These are phyloP conservation scores for Choanephora cucurbitarum DNA, from an alignment of 371 early-diverging fungal genomes.

Conservation along the genomic window DNA sequence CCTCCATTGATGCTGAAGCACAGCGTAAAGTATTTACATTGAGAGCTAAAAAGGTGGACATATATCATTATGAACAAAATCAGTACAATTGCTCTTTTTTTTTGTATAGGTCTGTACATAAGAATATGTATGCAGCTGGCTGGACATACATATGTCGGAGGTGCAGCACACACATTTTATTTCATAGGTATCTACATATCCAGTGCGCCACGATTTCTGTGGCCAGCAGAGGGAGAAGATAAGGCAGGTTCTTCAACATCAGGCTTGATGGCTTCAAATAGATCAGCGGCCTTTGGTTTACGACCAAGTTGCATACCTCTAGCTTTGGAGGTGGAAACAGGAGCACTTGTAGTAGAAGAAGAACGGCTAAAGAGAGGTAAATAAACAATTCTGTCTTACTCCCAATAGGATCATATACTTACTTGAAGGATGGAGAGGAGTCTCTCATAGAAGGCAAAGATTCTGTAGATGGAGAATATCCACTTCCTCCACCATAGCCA, in stretches of 20 bases:
- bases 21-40: too few relatives aligned
- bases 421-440: conserved; percentile 25
- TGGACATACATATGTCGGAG: too few relatives aligned
- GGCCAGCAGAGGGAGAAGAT: conserved; percentile 19
- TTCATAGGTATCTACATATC: too few relatives aligned
- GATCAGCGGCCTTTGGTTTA: conserved; percentile 77
- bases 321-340: conserved; percentile 58
- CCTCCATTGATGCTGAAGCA: too few relatives aligned
- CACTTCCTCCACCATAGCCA: conserved; percentile 36
- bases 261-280: conserved; percentile 84
- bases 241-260: conserved; percentile 64
- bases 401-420: conserved; percentile 1
- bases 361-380: conserved; percentile 19
- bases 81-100: too few relatives aligned
- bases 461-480: conserved; percentile 51
- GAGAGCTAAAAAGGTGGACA: too few relatives aligned
- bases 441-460: conserved; percentile 40
- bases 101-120: too few relatives aligned
- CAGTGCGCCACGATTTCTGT: too few relatives aligned
- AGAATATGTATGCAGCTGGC: too few relatives aligned
- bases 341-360: conserved; percentile 20
- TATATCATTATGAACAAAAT: too few relatives aligned
- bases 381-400: too few relatives aligned
- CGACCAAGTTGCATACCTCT: conserved; percentile 94
- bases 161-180: too few relatives aligned